phyloP scores from a whole-genome alignment of 2,329 filamentous ascomycete genomes.

The Ophiostoma montium region DNA sequence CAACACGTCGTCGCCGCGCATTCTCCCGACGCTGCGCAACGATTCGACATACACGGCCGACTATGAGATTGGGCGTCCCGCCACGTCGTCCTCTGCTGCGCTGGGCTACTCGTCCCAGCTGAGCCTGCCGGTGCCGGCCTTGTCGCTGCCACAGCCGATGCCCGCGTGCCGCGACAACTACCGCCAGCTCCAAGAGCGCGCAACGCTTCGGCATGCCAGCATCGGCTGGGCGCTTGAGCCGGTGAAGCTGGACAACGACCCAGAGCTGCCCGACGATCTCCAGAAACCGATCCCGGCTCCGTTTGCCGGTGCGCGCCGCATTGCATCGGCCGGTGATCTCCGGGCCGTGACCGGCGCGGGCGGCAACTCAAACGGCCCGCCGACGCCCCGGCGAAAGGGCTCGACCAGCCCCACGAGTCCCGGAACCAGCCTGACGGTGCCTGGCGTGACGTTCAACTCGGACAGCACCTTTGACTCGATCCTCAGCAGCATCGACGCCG shows the following conservation, averaged over 20 bases:
- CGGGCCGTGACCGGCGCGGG: slow-evolving; percentile 6
- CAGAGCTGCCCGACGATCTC: slow-evolving; percentile 7
- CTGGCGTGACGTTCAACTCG: neutral
- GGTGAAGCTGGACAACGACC: slow-evolving; percentile 13
- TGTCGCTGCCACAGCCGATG: neutral
- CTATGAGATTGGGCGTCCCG: neutral
- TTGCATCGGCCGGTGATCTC: slow-evolving; percentile 15
- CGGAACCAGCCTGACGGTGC: neutral
- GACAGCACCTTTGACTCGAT: slow-evolving; percentile 23
- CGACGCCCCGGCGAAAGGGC: neutral
- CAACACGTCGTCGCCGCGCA: slow-evolving; percentile 3
- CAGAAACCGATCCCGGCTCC: slow-evolving; percentile 5
- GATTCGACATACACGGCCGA: neutral
- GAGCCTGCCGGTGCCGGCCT: neutral
- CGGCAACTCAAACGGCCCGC: neutral
- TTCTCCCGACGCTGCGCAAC: neutral
- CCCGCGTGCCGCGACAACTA: slow-evolving; percentile 7
- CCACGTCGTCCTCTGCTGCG: slow-evolving; percentile 2
- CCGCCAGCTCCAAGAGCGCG: slow-evolving; percentile 11
- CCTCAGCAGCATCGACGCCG: slow-evolving; percentile 21
- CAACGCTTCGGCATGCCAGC: slow-evolving; percentile 19
- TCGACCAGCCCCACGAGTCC: neutral
- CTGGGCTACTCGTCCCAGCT: slow-evolving; percentile 1
- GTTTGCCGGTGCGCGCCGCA: slow-evolving; percentile 9
- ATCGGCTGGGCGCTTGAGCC: slow-evolving; percentile 23